phyloP scores from a whole-genome alignment of 225 moss, liverwort and hornwort species.

The Rhytidiadelphus loreus region DNA sequence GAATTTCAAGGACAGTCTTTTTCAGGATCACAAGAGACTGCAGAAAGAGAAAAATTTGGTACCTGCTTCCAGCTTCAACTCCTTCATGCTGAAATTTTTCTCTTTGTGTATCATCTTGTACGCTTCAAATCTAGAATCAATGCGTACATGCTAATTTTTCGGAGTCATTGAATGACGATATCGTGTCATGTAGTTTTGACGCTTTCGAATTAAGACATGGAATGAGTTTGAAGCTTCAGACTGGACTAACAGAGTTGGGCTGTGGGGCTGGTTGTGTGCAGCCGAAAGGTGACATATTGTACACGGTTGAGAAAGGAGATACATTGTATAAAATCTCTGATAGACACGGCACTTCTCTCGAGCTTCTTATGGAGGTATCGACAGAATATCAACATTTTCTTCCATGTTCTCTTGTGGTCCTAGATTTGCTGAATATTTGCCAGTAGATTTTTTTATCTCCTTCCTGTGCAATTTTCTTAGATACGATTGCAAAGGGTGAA shows the following conservation, averaged over 20 bases:
- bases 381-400: neutral
- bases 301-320: constrained; percentile 47
- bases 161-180: neutral
- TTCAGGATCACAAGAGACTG: constrained; percentile 42
- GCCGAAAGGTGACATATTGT: constrained; percentile 55
- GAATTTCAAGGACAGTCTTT: constrained; percentile 49
- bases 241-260: neutral
- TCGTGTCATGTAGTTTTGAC: neutral
- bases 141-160: neutral
- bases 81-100: neutral
- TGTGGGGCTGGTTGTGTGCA: constrained; percentile 13
- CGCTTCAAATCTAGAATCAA: neutral
- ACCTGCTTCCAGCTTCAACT: neutral
- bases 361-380: constrained; percentile 58
- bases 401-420: neutral
- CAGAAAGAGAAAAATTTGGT: constrained; percentile 41
- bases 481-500: neutral
- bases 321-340: constrained; percentile 35
- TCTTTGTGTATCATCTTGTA: neutral
- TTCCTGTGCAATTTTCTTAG: neutral
- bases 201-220: neutral
- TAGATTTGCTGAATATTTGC: neutral
- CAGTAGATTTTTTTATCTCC: neutral
- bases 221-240: neutral
- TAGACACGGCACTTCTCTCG: constrained; percentile 28